phyloP scores from a whole-genome alignment of 257 asterid genomes.

The Jasminum sambac region DNA sequence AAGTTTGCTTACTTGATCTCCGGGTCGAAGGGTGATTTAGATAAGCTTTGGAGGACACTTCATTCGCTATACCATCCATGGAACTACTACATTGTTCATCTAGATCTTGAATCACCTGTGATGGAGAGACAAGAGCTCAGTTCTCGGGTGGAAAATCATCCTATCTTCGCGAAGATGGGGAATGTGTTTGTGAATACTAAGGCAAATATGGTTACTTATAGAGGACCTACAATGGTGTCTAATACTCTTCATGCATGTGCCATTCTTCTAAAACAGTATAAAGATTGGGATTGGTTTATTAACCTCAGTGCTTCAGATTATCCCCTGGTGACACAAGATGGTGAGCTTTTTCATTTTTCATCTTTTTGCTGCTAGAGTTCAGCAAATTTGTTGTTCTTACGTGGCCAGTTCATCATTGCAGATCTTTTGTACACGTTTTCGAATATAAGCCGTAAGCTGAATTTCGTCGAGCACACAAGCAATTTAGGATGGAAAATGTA shows the following conservation, averaged over 20 bases:
- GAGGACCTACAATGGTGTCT: constrained; percentile 96
- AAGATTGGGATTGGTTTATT: constrained; percentile 98
- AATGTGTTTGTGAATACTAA: constrained; percentile 70
- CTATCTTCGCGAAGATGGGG: constrained; percentile 54
- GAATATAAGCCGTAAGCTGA: constrained; percentile 36
- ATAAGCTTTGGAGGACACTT: constrained; percentile 88
- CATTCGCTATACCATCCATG: constrained; percentile 80
- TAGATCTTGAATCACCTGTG: constrained; percentile 79
- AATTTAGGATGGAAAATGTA: constrained; percentile 54
- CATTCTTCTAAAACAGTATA: constrained; percentile 65
- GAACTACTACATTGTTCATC: constrained; percentile 84
- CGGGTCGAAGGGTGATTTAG: constrained; percentile 84
- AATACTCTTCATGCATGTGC: constrained; percentile 97
- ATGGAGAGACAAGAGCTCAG: constrained; percentile 75
- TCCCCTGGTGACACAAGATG: constrained; percentile 98
- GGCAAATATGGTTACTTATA: constrained; percentile 89
- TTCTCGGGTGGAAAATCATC: constrained; percentile 52
- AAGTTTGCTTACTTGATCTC: constrained; percentile 84
- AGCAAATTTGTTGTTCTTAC: background rate
- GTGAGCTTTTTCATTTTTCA: constrained; percentile 35
- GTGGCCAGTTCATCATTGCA: constrained; percentile 19
- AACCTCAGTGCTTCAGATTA: constrained; percentile 99
- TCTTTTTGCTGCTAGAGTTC: background rate
- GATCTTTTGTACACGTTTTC: constrained; percentile 44
- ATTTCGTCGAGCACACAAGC: constrained; percentile 50